These are phyloP conservation scores for Pseudonitzschia multistriata DNA, from an alignment of 108 stramenopile species.

Conservation along the genomic window DNA sequence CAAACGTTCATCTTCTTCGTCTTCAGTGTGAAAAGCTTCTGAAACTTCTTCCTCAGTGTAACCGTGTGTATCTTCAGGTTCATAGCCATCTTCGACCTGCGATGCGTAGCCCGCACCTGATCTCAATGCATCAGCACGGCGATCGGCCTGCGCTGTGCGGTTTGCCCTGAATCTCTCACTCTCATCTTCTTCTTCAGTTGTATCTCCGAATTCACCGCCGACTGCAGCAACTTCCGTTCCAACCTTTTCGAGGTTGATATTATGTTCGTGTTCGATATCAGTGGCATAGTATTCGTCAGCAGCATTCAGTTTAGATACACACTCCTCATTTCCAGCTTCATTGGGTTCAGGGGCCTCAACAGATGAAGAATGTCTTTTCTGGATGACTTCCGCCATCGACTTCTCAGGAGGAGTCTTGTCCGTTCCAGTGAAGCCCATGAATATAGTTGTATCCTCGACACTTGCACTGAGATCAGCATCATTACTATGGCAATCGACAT, in stretches of 20 bases:
- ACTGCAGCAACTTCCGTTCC: conserved; percentile 27
- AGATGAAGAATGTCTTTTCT: neutral
- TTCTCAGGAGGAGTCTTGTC: too few species aligned
- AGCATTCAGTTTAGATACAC: neutral
- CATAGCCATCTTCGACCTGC: conserved; percentile 38
- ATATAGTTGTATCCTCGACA: neutral
- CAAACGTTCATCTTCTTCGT: conserved; percentile 34
- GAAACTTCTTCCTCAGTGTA: conserved; percentile 44
- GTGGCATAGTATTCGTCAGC: neutral
- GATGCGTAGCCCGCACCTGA: conserved; percentile 20
- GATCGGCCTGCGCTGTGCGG: conserved; percentile 12
- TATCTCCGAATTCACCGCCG: conserved; percentile 31
- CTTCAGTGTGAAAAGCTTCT: conserved; percentile 44
- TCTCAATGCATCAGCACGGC: conserved; percentile 20
- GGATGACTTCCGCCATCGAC: neutral
- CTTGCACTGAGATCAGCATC: neutral
- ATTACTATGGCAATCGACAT: neutral
- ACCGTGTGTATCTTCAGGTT: conserved; percentile 43
- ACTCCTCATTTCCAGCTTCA: neutral
- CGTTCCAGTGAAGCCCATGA: too few species aligned
- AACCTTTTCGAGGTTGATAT: conserved; percentile 8
- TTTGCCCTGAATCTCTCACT: conserved; percentile 20
- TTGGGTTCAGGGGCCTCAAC: neutral
- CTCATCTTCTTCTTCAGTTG: conserved; percentile 28
- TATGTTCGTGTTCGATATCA: conserved; percentile 11